These are phyloP conservation scores for Aeschynomene evenia DNA, from an alignment of 306 rosid genomes.

Conservation along the genomic window DNA sequence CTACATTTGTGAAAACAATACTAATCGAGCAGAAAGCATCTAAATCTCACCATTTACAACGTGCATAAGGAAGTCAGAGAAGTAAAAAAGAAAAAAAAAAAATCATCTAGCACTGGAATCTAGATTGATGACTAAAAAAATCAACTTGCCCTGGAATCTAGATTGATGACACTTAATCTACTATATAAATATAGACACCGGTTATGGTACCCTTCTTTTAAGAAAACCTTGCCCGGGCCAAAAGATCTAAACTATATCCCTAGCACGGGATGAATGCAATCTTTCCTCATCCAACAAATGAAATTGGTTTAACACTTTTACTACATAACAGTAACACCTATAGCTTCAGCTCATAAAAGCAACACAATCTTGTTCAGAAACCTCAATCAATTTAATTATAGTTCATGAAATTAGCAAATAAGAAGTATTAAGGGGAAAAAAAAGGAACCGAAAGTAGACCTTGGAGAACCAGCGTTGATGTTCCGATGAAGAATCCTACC, in stretches of 20 bases:
- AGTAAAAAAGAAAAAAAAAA: not conserved
- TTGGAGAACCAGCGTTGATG: slow-evolving; percentile 61
- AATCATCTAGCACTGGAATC: not conserved
- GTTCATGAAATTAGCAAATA: not conserved
- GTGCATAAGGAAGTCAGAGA: not conserved
- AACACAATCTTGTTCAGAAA: not conserved
- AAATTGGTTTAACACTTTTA: not conserved
- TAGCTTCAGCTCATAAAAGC: not conserved
- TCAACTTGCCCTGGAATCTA: not conserved
- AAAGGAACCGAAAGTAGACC: slow-evolving; percentile 41
- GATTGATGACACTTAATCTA: not conserved
- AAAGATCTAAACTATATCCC: not conserved
- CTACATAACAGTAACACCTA: no score
- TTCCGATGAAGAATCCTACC: slow-evolving; percentile 87
- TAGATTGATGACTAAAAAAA: not conserved
- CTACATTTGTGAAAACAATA: not conserved
- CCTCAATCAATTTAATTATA: not conserved
- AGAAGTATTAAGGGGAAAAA: not conserved
- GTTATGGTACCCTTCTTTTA: not conserved
- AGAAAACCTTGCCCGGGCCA: not conserved
- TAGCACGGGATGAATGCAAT: not conserved
- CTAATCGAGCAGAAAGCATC: not conserved
- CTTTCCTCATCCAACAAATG: not conserved
- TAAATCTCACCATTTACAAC: not conserved
- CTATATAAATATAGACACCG: not conserved